Evolutionary conservation across 208 protist species (phyloP), one percentile per base, ranked within the genome.

Genomic region (Strigomonas culicis): DNA sequence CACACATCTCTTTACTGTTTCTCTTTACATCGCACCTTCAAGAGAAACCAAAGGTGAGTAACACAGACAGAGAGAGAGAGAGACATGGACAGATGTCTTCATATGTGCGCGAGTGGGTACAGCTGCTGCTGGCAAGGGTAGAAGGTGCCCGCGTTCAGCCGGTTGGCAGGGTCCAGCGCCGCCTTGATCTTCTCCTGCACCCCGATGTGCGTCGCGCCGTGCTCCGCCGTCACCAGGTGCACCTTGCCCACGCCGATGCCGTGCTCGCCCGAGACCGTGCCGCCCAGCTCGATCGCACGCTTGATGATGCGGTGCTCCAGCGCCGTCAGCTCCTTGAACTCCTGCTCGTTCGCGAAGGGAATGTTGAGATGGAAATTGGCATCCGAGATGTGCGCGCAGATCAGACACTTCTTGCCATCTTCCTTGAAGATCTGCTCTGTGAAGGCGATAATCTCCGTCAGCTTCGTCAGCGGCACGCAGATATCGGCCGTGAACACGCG

Each of bases 81-180:
- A n/a, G n/a, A n/a, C n/a, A n/a, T n/a, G n/a, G n/a, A n/a, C n/a
- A n/a, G n/a, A n/a, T n/a, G n/a, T n/a, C n/a, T n/a, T n/a, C n/a
- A 58, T 7, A 58, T 17, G 30, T 58, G 52, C 17, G 55, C 55
- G 2, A 69, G 72, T 0, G 74, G 74, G 39, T 62, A 72, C 32
- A 74, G 34, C 27, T 49, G 13, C 28, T 72, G 66, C 55, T 83
- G 66, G 25, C 28, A 30, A 24, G 68, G 74, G 59, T 92, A 86
- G 36, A 94, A 66, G 57, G 84, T 82, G 17, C 78, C 82, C 3
- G 88, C 86, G 59, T 94, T 94, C 77, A 96, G 79, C 39, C 94
- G 60, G 31, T 85, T 87, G 1, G 78, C 63, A 30, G 86, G 84
- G 60, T 94, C 90, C 7, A 96, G 69, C 11, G 80, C 66, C 24